These are phyloP conservation scores for Echeveria elegans DNA, from an alignment of 164 flowering plant genomes.

Conservation along the genomic window DNA sequence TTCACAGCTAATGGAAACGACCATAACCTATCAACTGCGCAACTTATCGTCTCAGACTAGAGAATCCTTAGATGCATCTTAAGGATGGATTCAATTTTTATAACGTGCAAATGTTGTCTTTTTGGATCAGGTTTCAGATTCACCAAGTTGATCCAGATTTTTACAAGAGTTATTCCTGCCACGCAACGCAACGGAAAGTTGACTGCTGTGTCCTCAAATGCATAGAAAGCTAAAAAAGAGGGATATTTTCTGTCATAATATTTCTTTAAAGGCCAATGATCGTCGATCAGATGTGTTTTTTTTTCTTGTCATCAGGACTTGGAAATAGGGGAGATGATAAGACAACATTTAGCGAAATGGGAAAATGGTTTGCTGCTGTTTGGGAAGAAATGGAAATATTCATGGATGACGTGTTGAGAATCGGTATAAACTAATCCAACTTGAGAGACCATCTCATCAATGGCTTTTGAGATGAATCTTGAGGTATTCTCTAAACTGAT, in stretches of 20 bases:
- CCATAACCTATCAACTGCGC: background rate
- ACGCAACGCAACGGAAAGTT: no score
- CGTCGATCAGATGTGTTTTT: no score
- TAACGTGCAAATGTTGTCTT: background rate
- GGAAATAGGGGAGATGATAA: background rate
- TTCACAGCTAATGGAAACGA: background rate
- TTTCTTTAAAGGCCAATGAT: no score
- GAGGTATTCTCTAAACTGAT: conserved; percentile 21
- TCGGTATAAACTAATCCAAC: background rate
- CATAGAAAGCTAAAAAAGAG: no score
- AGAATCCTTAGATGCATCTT: background rate
- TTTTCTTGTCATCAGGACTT: background rate
- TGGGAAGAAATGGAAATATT: no score
- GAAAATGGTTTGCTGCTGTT: no score
- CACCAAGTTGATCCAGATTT: background rate
- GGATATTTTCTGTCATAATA: no score
- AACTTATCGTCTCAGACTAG: background rate
- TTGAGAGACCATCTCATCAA: background rate
- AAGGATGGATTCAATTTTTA: background rate
- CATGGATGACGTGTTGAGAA: background rate
- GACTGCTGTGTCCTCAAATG: no score
- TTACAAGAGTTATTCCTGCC: no score
- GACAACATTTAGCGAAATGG: no score
- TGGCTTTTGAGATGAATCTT: conserved; percentile 39
- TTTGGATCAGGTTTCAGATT: background rate